These are phyloP conservation scores for Puya raimondii DNA, from an alignment of 176 grass and related monocot genomes.

Conservation along the genomic window DNA sequence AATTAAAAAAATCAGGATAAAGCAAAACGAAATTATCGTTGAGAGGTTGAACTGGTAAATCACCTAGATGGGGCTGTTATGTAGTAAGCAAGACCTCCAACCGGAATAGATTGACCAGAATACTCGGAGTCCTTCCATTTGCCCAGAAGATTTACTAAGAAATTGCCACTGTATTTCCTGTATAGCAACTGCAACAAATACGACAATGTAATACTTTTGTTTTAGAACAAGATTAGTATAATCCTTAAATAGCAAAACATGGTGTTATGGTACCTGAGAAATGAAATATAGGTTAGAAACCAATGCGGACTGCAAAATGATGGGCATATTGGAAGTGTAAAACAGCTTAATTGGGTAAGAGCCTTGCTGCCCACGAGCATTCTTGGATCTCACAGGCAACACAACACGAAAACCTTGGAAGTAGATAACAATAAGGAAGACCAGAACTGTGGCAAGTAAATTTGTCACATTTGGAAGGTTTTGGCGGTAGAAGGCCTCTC, in stretches of 20 bases:
- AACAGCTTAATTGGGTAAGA: constrained; percentile 44
- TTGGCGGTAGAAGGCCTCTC: constrained; percentile 44
- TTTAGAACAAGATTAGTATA: background rate
- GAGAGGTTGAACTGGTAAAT: background rate
- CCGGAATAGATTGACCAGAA: constrained; percentile 40
- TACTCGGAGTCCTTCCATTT: constrained; percentile 50
- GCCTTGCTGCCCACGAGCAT: constrained; percentile 37
- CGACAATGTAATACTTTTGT: background rate
- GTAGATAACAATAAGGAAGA: constrained; percentile 51
- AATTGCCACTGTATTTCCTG: constrained; percentile 42
- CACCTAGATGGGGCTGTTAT: constrained; percentile 45
- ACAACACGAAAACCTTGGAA: constrained; percentile 48
- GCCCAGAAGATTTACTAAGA: constrained; percentile 38
- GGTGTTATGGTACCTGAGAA: constrained; percentile 10
- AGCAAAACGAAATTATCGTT: background rate
- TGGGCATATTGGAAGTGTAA: constrained; percentile 39
- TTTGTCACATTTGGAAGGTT: constrained; percentile 54
- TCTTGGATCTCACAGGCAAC: constrained; percentile 37
- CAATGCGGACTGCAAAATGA: constrained; percentile 33
- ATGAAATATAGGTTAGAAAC: constrained; percentile 34
- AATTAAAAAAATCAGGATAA: background rate
- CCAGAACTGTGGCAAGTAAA: constrained; percentile 41
- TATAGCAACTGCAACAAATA: constrained; percentile 28
- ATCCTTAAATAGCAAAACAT: background rate
- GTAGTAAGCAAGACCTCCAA: constrained; percentile 41